Percentiles rank a stretch among this genome's conserved stretches.
phyloP scores from a whole-genome alignment of 1,139 yeast species.

The Nakaseomyces bracarensis region DNA sequence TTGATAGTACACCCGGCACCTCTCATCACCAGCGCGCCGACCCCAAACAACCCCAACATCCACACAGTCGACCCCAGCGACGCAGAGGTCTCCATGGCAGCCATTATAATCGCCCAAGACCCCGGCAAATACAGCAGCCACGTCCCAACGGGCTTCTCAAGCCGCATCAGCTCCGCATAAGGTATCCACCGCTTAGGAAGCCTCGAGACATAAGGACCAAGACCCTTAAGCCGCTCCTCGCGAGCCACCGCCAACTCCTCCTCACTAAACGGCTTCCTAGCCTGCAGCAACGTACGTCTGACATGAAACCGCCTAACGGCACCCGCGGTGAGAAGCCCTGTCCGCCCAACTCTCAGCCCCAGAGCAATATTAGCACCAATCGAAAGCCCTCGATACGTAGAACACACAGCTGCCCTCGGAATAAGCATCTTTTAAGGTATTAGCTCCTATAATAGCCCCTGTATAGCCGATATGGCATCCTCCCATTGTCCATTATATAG shows the following conservation, averaged over 20 bases:
- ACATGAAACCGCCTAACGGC: background rate
- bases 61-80: constrained; percentile 52
- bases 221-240: constrained; percentile 46
- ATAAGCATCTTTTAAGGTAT: no score
- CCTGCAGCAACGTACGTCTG: background rate
- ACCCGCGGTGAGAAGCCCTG: background rate
- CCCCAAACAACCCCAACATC: constrained; percentile 59
- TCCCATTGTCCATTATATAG: background rate
- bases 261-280: constrained; percentile 35
- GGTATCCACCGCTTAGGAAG: constrained; percentile 74
- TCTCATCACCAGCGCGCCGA: constrained; percentile 86
- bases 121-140: constrained; percentile 73
- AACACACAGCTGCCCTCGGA: background rate
- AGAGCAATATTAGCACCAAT: background rate
- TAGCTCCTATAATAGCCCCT: no score
- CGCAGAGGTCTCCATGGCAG: constrained; percentile 65
- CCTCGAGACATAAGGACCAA: constrained; percentile 51
- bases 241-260: constrained; percentile 53
- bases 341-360: background rate
- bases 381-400: background rate
- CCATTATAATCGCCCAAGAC: constrained; percentile 54
- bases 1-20: constrained; percentile 98
- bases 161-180: constrained; percentile 80
- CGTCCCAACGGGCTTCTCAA: constrained; percentile 93
- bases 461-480: no score